Percentiles rank a stretch among this genome's conserved stretches.
Conservation (phyloP, 129 eudicot genomes). For the Arctium minus region DNA sequence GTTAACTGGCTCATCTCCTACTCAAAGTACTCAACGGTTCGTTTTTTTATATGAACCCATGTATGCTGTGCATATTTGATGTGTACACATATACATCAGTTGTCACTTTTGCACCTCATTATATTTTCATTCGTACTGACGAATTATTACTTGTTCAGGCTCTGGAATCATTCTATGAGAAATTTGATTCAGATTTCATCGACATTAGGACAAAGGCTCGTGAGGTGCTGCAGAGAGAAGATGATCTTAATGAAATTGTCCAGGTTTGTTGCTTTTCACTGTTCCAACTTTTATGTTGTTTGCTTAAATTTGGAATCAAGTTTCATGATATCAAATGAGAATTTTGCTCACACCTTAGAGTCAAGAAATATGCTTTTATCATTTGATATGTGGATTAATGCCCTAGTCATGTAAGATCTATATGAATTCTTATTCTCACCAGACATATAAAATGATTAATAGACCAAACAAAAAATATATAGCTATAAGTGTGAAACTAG, state of each 20-base stretch:
- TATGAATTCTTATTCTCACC: not conserved
- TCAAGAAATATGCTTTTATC: not conserved
- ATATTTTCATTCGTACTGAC: constrained; percentile 11
- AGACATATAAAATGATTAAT: not conserved
- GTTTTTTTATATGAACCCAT: constrained; percentile 11
- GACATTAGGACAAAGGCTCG: constrained; percentile 98
- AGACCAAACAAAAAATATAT: not conserved
- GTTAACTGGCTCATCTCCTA: constrained; percentile 99
- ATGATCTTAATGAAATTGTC: constrained; percentile 97
- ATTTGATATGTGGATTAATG: too few relatives aligned
- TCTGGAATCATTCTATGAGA: constrained; percentile 87
- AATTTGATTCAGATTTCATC: constrained; percentile 94
- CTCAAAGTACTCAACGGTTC: constrained; percentile 91
- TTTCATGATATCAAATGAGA: not conserved
- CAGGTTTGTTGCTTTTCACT: constrained; percentile 53
- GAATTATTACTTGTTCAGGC: constrained; percentile 52
- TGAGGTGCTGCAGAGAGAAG: constrained; percentile 99
- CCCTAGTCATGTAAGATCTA: not conserved
- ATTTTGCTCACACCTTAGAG: not conserved
- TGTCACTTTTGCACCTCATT: not conserved
- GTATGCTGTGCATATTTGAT: not conserved
- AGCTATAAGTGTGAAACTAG: not conserved
- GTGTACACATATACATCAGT: not conserved
- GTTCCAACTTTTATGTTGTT: not conserved
- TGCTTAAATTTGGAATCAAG: constrained; percentile 11